Evolutionary conservation across 306 rosid genomes (phyloP).

Genomic region (Oxytropis ochrocephala): DNA sequence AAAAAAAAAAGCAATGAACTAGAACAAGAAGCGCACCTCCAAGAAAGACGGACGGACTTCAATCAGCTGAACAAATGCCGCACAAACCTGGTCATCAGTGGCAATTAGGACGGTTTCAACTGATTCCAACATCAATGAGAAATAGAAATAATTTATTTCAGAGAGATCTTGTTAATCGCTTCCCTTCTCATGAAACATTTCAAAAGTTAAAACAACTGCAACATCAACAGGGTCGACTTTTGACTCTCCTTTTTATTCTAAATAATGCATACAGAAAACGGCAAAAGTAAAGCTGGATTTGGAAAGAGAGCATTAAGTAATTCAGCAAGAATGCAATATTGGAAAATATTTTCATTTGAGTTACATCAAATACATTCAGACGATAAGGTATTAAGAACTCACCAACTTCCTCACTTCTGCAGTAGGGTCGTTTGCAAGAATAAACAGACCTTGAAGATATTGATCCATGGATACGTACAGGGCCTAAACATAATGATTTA

Average conservation of each 20-base stretch:
- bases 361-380: conserved; percentile 8
- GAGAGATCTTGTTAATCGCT: neutral
- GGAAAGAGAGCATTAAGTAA: neutral
- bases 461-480: conserved; percentile 72
- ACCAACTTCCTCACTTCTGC: conserved; percentile 96
- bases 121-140: conserved; percentile 19
- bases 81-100: conserved; percentile 67
- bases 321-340: neutral
- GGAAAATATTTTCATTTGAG: neutral
- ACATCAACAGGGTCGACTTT: neutral
- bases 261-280: neutral
- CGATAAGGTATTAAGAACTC: conserved; percentile 19
- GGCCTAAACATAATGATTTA: conserved; percentile 47
- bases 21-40: conserved; percentile 55
- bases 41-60: conserved; percentile 90
- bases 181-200: neutral
- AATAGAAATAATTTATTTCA: neutral
- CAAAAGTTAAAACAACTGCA: neutral
- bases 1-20: neutral
- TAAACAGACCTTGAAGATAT: conserved; percentile 91
- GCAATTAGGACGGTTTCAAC: conserved; percentile 23
- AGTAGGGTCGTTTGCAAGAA: conserved; percentile 70
- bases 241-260: neutral
- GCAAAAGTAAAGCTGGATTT: neutral
- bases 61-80: conserved; percentile 95